phyloP scores from a whole-genome alignment of 495 filamentous ascomycete species.

The Hypoxylon cercidicola region DNA sequence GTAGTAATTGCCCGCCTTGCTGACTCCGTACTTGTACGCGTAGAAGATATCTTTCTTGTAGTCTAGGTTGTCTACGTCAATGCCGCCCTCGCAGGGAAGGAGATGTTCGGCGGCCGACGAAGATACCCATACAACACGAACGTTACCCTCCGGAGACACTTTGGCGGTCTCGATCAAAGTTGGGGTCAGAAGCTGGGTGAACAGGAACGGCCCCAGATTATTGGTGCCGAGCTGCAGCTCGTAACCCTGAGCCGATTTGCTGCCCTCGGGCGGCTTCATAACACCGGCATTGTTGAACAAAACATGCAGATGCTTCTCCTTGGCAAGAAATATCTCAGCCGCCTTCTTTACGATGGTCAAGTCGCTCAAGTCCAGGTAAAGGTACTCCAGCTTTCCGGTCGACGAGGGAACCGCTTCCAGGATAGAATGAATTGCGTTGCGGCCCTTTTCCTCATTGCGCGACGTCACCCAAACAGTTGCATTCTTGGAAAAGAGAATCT shows the following conservation, averaged over 20 bases:
- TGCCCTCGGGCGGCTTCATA: conserved; percentile 36
- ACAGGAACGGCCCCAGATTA: conserved; percentile 53
- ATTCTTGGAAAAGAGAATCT: conserved; percentile 56
- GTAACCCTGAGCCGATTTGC: conserved; percentile 50
- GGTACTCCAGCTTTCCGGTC: conserved; percentile 42
- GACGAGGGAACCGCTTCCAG: conserved; percentile 41
- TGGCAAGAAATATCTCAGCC: conserved; percentile 35
- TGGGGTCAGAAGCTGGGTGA: conserved; percentile 59
- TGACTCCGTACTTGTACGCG: conserved; percentile 49
- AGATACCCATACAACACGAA: conserved; percentile 58
- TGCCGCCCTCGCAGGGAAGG: conserved; percentile 42
- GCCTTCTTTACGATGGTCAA: conserved; percentile 39
- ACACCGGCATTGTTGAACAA: conserved; percentile 57
- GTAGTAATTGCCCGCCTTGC: conserved; percentile 57
- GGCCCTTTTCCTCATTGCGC: conserved; percentile 53
- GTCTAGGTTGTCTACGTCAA: conserved; percentile 48
- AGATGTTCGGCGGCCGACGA: conserved; percentile 44
- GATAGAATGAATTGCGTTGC: conserved; percentile 42
- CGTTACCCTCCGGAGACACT: conserved; percentile 42
- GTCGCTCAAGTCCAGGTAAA: conserved; percentile 45
- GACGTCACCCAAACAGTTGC: conserved; percentile 64
- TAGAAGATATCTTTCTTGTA: conserved; percentile 43
- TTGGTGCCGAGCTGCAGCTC: conserved; percentile 56
- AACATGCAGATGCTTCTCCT: conserved; percentile 43
- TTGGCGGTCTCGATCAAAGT: conserved; percentile 54